Evolutionary conservation across 495 filamentous ascomycete genomes (phyloP).

Genomic region (Penicillium pancosmium): DNA sequence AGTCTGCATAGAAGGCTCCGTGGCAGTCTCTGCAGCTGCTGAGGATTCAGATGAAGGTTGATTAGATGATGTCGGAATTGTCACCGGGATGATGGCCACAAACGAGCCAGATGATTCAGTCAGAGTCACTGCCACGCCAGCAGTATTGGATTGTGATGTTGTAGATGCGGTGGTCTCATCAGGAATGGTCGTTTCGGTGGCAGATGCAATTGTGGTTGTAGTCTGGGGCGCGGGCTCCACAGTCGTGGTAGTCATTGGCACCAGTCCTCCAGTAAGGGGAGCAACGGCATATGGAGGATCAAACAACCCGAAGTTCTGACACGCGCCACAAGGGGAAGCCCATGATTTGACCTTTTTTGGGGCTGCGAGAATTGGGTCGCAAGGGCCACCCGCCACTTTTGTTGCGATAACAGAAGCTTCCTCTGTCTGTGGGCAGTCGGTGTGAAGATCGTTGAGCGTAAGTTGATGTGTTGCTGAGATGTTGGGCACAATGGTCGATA

Average conservation of each 20-base stretch:
- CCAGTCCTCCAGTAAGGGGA: slow-evolving; percentile 20
- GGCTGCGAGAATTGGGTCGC: slow-evolving; percentile 23
- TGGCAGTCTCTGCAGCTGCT: background rate
- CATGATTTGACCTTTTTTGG: slow-evolving; percentile 25
- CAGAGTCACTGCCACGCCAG: background rate
- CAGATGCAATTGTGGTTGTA: slow-evolving; percentile 9
- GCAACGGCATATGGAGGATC: slow-evolving; percentile 26
- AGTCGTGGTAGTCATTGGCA: slow-evolving; percentile 16
- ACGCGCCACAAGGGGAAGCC: slow-evolving; percentile 26
- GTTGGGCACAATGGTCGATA: slow-evolving; percentile 18
- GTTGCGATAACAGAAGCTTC: slow-evolving; percentile 18
- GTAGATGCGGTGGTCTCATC: background rate
- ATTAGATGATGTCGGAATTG: background rate
- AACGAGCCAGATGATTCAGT: background rate
- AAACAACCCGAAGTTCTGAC: slow-evolving; percentile 22
- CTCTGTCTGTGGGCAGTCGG: slow-evolving; percentile 24
- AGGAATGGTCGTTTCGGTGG: slow-evolving; percentile 8
- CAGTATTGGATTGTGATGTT: background rate
- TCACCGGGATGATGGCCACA: background rate
- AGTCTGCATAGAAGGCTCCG: background rate
- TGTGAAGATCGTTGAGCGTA: slow-evolving; percentile 22
- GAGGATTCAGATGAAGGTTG: background rate
- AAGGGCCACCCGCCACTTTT: slow-evolving; percentile 14
- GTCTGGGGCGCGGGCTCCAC: slow-evolving; percentile 13
- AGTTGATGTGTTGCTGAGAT: slow-evolving; percentile 20